Evolutionary conservation across 106 monocot species (phyloP), one percentile per base, ranked within the genome.

Genomic region (Amphibolis antarctica): DNA sequence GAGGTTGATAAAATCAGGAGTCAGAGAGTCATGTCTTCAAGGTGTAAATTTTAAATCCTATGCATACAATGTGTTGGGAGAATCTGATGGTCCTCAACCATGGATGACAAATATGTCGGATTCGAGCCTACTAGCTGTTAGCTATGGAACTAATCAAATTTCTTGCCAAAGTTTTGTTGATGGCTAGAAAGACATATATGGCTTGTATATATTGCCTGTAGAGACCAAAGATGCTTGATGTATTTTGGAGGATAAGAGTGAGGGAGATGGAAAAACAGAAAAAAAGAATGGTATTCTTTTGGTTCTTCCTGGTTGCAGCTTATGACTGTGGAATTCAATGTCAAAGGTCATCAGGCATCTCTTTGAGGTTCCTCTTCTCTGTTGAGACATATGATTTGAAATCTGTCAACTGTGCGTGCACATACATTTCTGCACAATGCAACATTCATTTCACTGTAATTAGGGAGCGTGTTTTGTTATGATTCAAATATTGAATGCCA

Each of bases 71-170:
- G 71, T 99, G 19, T 21, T 64, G 36, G 86, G 84, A 24, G 72
- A 76, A 56, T 49, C 27, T 29, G 80, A 84, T 0, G 84, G 65
- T 9, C 79, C 89, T 50, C 77, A 76, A 74, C 78, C 60, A 77
- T 98, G 96, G 96, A 78, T 78, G 76, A 90, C 84, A 1, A 76
- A 90, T 78, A 80, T 98, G 82, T 78, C 77, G 15, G 84, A 74
- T 47, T 47, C 81, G 23, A 87, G 76, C 64, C 78, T 98, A 28
- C 54, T 67, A 6, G 78, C 68, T n/a, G 72, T 98, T 46, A 98
- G 96, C 50, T 98, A 87, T 59, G 96, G 90, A 36, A 90, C 86
- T 23, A 76, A 78, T 66, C 84, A 98, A 57, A 64, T 98, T 55
- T 82, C 86, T 29, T 93, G 93, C 62, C 24, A 70, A 28, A 19